These are phyloP conservation scores for Boletus vermiculosoides DNA, from an alignment of 768 basidiomycete genomes.

Conservation along the genomic window DNA sequence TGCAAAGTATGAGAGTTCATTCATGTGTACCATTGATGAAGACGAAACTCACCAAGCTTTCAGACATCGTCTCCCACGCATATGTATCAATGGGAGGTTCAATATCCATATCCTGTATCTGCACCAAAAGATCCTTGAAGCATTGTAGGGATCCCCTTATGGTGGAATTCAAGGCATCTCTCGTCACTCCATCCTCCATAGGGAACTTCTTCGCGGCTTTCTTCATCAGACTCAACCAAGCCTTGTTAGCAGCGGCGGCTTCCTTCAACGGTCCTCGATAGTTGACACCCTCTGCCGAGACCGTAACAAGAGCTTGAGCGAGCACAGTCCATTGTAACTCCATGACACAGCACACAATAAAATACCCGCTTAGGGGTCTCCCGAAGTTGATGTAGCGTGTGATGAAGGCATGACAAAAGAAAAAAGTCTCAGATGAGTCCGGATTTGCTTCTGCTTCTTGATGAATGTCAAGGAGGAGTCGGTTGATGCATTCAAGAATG, in stretches of 20 bases:
- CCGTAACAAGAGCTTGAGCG: conserved; percentile 59
- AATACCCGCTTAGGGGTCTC: conserved; percentile 82
- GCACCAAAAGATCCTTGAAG: conserved; percentile 71
- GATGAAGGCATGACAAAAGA: conserved; percentile 66
- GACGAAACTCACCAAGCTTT: conserved; percentile 63
- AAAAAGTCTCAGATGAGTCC: conserved; percentile 34
- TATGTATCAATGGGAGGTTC: conserved; percentile 84
- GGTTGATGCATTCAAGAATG: conserved; percentile 71
- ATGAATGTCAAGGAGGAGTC: conserved; percentile 59
- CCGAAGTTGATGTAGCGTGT: conserved; percentile 73
- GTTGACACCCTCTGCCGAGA: conserved; percentile 30
- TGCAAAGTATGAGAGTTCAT: conserved; percentile 26
- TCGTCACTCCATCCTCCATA: conserved; percentile 38
- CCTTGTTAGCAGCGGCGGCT: conserved; percentile 81
- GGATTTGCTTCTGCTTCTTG: conserved; percentile 50
- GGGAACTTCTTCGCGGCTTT: conserved; percentile 42
- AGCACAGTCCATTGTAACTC: conserved; percentile 85
- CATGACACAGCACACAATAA: conserved; percentile 85
- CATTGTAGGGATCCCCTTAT: conserved; percentile 67
- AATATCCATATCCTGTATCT: conserved; percentile 79
- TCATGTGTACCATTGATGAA: background rate
- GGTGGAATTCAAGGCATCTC: conserved; percentile 44
- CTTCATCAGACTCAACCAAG: conserved; percentile 70
- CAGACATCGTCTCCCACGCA: conserved; percentile 90
- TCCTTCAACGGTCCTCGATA: conserved; percentile 43